Percentiles rank a stretch among this genome's conserved stretches.
phyloP scores from a whole-genome alignment of 495 filamentous ascomycete genomes.

The Talaromyces wortmannii region DNA sequence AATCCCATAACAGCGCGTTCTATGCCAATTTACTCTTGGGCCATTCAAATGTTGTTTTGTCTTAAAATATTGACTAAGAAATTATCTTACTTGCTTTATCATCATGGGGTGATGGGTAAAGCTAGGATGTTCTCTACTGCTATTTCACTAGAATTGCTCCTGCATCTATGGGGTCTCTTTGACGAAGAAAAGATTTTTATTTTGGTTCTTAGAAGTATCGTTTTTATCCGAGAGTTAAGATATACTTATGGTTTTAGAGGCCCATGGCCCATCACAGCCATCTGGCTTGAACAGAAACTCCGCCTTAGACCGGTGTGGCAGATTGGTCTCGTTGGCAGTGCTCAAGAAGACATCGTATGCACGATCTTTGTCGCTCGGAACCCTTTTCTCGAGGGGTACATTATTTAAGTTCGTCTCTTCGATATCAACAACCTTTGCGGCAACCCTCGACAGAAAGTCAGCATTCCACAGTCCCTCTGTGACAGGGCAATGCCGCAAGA shows the following conservation, averaged over 20 bases:
- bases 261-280: neutral
- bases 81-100: no score
- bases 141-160: no score
- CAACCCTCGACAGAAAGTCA: neutral
- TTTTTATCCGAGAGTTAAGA: neutral
- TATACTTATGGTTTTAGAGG: neutral
- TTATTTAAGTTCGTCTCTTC: slow-evolving; percentile 7
- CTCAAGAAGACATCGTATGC: neutral
- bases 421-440: slow-evolving; percentile 8
- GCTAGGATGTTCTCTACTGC: no score
- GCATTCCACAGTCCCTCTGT: slow-evolving; percentile 13
- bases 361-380: slow-evolving; percentile 3
- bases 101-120: no score
- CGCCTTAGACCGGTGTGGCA: neutral
- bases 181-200: no score
- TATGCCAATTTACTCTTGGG: no score
- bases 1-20: no score
- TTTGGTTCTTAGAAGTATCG: no score
- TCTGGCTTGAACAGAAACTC: neutral
- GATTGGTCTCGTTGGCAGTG: neutral
- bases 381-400: slow-evolving; percentile 8
- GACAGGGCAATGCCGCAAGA: slow-evolving; percentile 1
- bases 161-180: no score
- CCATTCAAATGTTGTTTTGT: no score
- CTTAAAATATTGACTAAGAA: no score